Conservation (phyloP, 192 early-diverging fungal genomes). For the Haplosporangium gracile region DNA sequence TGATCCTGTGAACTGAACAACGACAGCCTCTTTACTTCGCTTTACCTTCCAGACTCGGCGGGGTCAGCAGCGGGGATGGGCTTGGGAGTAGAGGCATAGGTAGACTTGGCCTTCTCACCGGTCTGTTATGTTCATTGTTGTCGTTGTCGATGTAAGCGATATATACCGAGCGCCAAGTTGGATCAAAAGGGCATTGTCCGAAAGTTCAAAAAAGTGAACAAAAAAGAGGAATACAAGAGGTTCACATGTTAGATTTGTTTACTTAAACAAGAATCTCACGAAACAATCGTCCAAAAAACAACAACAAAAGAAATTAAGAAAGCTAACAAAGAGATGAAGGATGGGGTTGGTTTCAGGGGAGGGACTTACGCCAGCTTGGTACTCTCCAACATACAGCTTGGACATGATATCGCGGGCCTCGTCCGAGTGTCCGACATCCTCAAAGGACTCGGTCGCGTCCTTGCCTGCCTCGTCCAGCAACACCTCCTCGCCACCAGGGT, state of each 20-base stretch:
- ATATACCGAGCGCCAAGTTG: neutral
- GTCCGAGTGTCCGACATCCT: conserved; percentile 96
- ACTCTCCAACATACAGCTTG: conserved; percentile 78
- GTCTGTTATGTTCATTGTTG: conserved; percentile 15
- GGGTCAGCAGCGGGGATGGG: conserved; percentile 44
- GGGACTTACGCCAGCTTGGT: conserved; percentile 59
- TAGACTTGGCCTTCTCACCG: conserved; percentile 27
- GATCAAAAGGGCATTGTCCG: neutral
- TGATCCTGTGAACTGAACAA: neutral
- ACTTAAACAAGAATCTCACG: conserved; percentile 27
- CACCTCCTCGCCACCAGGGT: conserved; percentile 94
- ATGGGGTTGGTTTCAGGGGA: neutral
- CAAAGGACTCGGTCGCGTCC: conserved; percentile 93
- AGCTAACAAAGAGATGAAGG: neutral
- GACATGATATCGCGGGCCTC: conserved; percentile 91
- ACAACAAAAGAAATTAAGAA: neutral
- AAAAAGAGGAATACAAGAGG: neutral
- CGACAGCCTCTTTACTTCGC: neutral
- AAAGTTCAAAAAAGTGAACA: neutral
- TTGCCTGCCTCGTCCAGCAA: conserved; percentile 86
- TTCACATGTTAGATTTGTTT: conserved; percentile 19
- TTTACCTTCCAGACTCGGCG: conserved; percentile 33
- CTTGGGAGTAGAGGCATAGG: conserved; percentile 29
- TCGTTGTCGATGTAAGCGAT: neutral
- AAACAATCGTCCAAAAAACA: neutral